Evolutionary conservation across 208 protist species (phyloP), one percentile per base, ranked within the genome.

Genomic region (Trypanosoma lewisi): DNA sequence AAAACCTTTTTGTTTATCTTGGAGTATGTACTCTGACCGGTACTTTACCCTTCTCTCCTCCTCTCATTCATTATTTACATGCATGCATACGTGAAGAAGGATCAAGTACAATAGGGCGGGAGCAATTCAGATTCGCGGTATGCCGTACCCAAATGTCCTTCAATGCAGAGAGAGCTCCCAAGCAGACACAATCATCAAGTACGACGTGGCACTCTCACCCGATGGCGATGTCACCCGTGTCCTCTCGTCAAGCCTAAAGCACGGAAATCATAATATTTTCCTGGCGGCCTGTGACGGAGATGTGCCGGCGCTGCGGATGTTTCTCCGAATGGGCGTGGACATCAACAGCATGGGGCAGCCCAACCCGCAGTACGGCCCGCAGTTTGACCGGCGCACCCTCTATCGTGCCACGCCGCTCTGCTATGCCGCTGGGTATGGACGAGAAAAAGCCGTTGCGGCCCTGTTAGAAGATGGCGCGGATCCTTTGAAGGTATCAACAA

Each of bases 251-350:
- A 55, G 8, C 5, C 16, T 50, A 9, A 42, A 55, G 25, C 49
- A 42, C 49, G 45, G 44, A 14, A 36, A n/a, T 8, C 11, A 47
- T 54, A 81, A 91, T 41, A 82, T 94, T 21, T 94, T 80, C 37
- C 68, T 83, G 30, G 89, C 89, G 0, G 85, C 89, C 17, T 92
- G 85, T 48, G 82, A 95, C 48, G 85, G 89, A 23, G 85, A 92
- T 63, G 74, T 82, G 17, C 58, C 48, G 14, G 73, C 72, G 44
- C 58, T 88, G 3, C 28, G 55, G 7, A 73, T 60, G 57, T 81
- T 77, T 53, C 37, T 83, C 16, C 44, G 39, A 19, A 16, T 54
- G 0, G 73, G 73, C n/a, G 69, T 52, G 25, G 64, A 83, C 45
- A 77, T 95, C 17, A 84, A 94, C 64, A 73, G 55, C 37, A 9